Evolutionary conservation across 73 alveolate genomes (phyloP).

Genomic region (Paramecium bursaria): DNA sequence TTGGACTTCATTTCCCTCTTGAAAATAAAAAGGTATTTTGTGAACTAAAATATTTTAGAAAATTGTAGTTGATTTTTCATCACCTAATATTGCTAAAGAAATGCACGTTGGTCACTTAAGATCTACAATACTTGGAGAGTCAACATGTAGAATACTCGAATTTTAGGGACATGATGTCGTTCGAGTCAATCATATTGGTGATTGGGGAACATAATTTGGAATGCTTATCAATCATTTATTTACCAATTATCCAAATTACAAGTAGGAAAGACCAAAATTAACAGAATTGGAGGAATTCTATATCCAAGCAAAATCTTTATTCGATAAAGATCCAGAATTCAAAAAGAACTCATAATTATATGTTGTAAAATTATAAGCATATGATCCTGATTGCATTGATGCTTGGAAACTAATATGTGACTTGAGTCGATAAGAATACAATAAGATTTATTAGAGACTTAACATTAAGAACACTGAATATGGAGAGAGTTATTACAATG

Average conservation of each 20-base stretch:
- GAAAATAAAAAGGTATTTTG: constrained; percentile 29
- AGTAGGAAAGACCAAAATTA: constrained; percentile 86
- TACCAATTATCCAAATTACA: constrained; percentile 91
- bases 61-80: constrained; percentile 98
- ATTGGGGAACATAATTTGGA: constrained; percentile 99
- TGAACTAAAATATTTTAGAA: constrained; percentile 19
- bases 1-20: constrained; percentile 58
- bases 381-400: constrained; percentile 86
- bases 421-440: constrained; percentile 90
- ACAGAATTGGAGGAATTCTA: constrained; percentile 95
- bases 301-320: constrained; percentile 93
- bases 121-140: constrained; percentile 99
- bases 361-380: constrained; percentile 96
- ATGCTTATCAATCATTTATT: constrained; percentile 97
- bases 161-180: constrained; percentile 97
- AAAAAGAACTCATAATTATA: constrained; percentile 89
- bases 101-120: constrained; percentile 99
- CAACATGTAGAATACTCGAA: constrained; percentile 97
- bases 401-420: constrained; percentile 98
- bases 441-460: constrained; percentile 91
- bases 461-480: constrained; percentile 85
- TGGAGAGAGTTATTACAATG: constrained; percentile 98
- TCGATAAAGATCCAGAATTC: constrained; percentile 95
- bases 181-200: constrained; percentile 97
- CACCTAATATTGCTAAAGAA: constrained; percentile 99